phyloP scores from a whole-genome alignment of 441 rosid genomes.

The Gossypium davidsonii region DNA sequence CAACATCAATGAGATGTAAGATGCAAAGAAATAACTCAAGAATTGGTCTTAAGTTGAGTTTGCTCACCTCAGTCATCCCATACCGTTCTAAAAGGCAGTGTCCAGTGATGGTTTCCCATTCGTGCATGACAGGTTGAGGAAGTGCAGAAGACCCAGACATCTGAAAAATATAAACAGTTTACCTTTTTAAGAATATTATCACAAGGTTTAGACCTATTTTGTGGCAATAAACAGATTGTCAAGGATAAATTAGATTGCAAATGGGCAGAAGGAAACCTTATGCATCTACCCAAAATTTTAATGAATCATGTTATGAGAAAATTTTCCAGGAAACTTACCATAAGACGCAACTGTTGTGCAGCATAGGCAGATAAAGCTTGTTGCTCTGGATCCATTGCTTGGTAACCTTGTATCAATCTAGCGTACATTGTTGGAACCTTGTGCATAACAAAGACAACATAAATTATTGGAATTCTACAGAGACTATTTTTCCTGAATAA shows the following conservation, averaged over 20 bases:
- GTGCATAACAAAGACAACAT: slow-evolving; percentile 13
- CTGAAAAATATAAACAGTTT: slow-evolving; percentile 28
- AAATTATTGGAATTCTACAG: neutral
- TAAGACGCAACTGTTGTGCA: slow-evolving; percentile 72
- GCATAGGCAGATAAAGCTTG: slow-evolving; percentile 66
- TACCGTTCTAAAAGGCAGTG: slow-evolving; percentile 95
- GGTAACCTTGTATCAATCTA: slow-evolving; percentile 93
- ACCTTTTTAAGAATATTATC: neutral
- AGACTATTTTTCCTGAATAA: slow-evolving; percentile 1
- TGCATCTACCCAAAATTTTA: neutral
- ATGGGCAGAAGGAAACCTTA: neutral
- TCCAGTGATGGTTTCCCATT: slow-evolving; percentile 91
- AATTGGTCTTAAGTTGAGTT: slow-evolving; percentile 4
- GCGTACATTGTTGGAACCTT: slow-evolving; percentile 98
- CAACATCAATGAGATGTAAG: neutral
- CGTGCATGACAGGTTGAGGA: slow-evolving; percentile 87
- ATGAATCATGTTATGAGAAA: neutral
- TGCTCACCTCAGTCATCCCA: slow-evolving; percentile 92
- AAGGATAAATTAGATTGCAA: neutral
- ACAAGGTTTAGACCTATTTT: neutral
- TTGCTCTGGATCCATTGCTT: slow-evolving; percentile 69
- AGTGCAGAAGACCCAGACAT: slow-evolving; percentile 98
- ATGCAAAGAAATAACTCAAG: slow-evolving; percentile 10
- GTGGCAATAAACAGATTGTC: neutral
- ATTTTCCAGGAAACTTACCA: slow-evolving; percentile 42